Evolutionary conservation across 139 green algal genomes (phyloP).

Genomic region (Micractinium sp.): DNA sequence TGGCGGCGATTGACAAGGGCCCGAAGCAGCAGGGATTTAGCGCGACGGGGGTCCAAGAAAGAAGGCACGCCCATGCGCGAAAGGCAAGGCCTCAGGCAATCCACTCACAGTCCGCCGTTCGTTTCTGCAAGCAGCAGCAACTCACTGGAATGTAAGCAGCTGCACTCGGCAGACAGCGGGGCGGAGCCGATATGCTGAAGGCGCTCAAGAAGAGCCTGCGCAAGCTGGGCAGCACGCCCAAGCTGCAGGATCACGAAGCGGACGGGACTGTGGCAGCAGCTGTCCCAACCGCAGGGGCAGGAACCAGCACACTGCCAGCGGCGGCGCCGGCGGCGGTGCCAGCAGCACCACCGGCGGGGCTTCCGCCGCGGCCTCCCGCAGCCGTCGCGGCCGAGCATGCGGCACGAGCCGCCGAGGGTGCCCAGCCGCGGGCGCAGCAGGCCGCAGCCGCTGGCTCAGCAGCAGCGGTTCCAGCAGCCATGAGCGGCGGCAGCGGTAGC

Average conservation of each 20-base stretch:
- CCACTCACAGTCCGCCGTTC: no score
- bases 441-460: background rate
- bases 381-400: background rate
- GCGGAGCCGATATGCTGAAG: background rate
- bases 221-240: constrained; percentile 19
- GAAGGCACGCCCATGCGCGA: no score
- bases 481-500: background rate
- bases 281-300: background rate
- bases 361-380: background rate
- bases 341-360: background rate
- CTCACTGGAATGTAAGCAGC: no score
- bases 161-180: no score
- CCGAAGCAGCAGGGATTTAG: no score
- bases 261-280: background rate
- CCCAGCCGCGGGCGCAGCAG: background rate
- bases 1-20: no score
- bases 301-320: background rate
- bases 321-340: background rate
- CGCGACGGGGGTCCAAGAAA: no score
- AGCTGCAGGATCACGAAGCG: background rate
- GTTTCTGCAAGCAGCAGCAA: no score
- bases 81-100: no score
- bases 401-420: background rate
- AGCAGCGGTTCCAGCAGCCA: background rate
- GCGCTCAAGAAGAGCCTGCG: constrained; percentile 12